Percentiles rank a stretch among this genome's conserved stretches.
These are phyloP conservation scores for Kwoniella sp. DNA, from an alignment of 768 basidiomycete species.

Conservation along the genomic window DNA sequence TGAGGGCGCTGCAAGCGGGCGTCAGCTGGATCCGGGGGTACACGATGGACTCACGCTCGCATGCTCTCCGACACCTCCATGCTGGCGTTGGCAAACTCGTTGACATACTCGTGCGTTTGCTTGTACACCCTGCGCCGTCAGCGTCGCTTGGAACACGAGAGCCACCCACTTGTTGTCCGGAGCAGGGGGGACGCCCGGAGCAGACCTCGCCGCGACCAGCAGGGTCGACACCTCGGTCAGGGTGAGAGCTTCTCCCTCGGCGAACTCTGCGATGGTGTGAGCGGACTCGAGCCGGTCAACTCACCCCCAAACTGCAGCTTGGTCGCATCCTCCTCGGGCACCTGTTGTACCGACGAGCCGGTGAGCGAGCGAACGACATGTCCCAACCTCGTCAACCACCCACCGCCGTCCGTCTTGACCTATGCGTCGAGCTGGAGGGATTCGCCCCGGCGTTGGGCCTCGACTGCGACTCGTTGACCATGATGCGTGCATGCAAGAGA, in stretches of 20 bases:
- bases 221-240: constrained; percentile 35
- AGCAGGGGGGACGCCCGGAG: constrained; percentile 31
- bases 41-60: constrained; percentile 29
- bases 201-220: constrained; percentile 19
- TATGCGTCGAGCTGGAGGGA: constrained; percentile 4
- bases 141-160: neutral
- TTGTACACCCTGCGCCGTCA: constrained; percentile 34
- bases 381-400: too few species aligned
- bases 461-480: constrained; percentile 23
- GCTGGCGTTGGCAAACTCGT: constrained; percentile 38
- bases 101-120: constrained; percentile 35
- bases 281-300: neutral
- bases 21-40: neutral
- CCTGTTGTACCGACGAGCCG: too few species aligned
- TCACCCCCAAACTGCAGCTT: constrained; percentile 46
- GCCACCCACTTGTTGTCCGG: constrained; percentile 46
- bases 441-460: constrained; percentile 2
- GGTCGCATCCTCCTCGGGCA: constrained; percentile 44
- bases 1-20: constrained; percentile 17
- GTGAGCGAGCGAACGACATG: too few species aligned
- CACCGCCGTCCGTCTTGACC: constrained; percentile 15
- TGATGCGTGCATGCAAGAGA: neutral
- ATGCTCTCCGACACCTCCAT: constrained; percentile 31
- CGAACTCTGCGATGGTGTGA: constrained; percentile 22
- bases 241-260: constrained; percentile 43